Conservation (phyloP, 805 yeast species). For the Zygoascus bituminiphila region DNA sequence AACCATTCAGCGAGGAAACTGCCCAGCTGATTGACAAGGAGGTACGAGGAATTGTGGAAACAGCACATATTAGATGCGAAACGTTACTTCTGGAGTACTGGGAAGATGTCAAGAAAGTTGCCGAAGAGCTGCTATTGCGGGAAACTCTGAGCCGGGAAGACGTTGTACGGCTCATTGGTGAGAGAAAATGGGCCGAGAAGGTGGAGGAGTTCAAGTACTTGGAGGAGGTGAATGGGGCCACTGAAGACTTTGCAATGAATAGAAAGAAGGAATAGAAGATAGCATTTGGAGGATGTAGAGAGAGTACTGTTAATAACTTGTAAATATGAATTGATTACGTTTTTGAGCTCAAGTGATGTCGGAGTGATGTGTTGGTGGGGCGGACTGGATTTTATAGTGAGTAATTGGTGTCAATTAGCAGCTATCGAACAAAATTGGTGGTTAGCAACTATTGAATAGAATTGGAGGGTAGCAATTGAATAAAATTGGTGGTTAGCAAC, state of each 20-base stretch:
- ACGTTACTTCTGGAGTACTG: conserved; percentile 58
- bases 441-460: no score
- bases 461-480: no score
- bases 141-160: conserved; percentile 93
- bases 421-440: no score
- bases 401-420: no score
- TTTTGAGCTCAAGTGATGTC: no score
- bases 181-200: conserved; percentile 83
- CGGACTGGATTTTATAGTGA: no score
- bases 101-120: conserved; percentile 72
- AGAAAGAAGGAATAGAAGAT: no score
- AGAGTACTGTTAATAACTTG: no score
- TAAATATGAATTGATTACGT: no score
- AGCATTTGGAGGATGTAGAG: no score
- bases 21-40: conserved; percentile 75
- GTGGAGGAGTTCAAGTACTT: conserved; percentile 81
- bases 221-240: neutral
- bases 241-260: neutral
- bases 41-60: conserved; percentile 66
- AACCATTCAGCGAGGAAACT: conserved; percentile 85
- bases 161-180: conserved; percentile 81
- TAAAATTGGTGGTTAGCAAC: no score
- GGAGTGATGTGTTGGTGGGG: no score
- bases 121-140: conserved; percentile 74
- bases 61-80: conserved; percentile 65